These are phyloP conservation scores for Phytophthora hibernalis DNA, from an alignment of 352 stramenopile species.

Conservation along the genomic window DNA sequence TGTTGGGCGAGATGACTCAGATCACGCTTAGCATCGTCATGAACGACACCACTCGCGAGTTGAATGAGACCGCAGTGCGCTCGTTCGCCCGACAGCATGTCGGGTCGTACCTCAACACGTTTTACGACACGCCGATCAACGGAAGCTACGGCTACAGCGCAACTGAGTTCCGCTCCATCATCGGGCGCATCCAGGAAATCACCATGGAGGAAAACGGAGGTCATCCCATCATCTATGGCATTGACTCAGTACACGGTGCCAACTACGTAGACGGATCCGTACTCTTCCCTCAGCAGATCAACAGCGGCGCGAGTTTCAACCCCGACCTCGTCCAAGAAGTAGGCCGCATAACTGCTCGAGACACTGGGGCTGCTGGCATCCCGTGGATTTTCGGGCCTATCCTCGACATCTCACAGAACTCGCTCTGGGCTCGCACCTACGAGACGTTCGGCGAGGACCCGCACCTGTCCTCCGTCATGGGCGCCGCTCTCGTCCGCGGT, in stretches of 20 bases:
- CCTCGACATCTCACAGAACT: constrained; percentile 80
- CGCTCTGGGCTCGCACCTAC: constrained; percentile 85
- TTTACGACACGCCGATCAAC: constrained; percentile 43
- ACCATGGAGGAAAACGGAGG: constrained; percentile 45
- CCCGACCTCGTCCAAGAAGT: constrained; percentile 59
- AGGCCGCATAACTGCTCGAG: constrained; percentile 69
- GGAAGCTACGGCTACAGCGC: constrained; percentile 56
- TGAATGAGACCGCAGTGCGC: constrained; percentile 65
- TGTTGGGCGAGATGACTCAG: constrained; percentile 91
- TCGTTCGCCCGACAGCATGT: constrained; percentile 73
- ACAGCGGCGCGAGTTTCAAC: constrained; percentile 90
- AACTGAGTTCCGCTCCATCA: constrained; percentile 65
- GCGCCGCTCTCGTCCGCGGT: constrained; percentile 62
- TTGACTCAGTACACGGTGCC: constrained; percentile 91
- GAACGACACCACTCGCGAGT: constrained; percentile 32
- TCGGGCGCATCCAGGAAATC: constrained; percentile 81
- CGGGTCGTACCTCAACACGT: constrained; percentile 89
- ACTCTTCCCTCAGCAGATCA: constrained; percentile 90
- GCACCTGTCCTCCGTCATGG: constrained; percentile 81
- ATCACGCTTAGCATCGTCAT: constrained; percentile 62
- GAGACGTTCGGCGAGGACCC: constrained; percentile 95
- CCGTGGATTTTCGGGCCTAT: constrained; percentile 91
- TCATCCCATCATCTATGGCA: constrained; percentile 72
- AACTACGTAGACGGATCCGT: constrained; percentile 84
- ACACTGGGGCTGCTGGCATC: constrained; percentile 86